Evolutionary conservation across 129 eudicot genomes (phyloP).

Genomic region (Chrysanthemum lavandulifolium): DNA sequence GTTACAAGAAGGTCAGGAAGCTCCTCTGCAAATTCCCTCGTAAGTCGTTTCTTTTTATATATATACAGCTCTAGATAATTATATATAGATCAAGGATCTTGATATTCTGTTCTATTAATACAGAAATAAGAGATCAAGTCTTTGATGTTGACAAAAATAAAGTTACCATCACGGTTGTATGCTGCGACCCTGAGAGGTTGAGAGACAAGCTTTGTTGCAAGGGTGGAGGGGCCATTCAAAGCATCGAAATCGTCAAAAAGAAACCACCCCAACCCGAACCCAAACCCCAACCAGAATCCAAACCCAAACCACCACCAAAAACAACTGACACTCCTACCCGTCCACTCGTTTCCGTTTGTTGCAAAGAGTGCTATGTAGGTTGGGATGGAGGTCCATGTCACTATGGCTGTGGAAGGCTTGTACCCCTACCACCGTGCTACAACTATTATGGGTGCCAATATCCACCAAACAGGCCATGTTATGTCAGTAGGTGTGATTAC

Average conservation of each 20-base stretch:
- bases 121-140: constrained; percentile 76
- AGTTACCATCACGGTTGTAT: constrained; percentile 64
- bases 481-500: constrained; percentile 43
- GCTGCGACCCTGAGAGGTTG: constrained; percentile 84
- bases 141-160: constrained; percentile 63
- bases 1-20: too few relatives aligned
- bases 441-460: constrained; percentile 42
- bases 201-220: constrained; percentile 71
- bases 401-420: constrained; percentile 48
- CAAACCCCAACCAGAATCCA: not conserved
- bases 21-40: too few relatives aligned
- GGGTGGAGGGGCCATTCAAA: constrained; percentile 58
- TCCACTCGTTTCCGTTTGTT: constrained; percentile 40
- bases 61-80: too few relatives aligned
- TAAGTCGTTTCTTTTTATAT: too few relatives aligned
- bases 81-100: too few relatives aligned
- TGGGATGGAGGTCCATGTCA: constrained; percentile 53
- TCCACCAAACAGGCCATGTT: constrained; percentile 27
- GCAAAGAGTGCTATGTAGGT: constrained; percentile 51
- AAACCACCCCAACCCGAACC: not conserved
- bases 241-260: constrained; percentile 58
- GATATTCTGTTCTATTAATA: not conserved
- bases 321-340: too few relatives aligned
- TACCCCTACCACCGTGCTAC: constrained; percentile 42
- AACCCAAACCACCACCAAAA: too few relatives aligned